A percentile compares a stretch with the other conserved stretches of the same genome.
Conservation (phyloP, 2,329 filamentous ascomycete genomes). For the Xylariaceae sp. region DNA sequence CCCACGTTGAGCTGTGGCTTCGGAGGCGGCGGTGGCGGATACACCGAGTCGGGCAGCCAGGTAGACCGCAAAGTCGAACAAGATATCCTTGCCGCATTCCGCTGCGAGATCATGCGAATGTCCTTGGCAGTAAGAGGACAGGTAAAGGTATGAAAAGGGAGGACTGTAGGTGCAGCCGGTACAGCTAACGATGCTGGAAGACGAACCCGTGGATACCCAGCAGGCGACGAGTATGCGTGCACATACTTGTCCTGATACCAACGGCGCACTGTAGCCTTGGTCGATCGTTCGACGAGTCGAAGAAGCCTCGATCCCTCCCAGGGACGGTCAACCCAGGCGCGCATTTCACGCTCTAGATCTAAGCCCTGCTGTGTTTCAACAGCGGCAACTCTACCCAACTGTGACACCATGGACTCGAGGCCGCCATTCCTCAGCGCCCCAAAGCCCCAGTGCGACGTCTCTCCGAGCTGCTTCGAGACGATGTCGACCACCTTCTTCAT, state of each 20-base stretch:
- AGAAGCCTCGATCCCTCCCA: slow-evolving; percentile 88
- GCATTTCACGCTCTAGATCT: slow-evolving; percentile 34
- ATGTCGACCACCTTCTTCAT: slow-evolving; percentile 87
- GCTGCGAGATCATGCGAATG: slow-evolving; percentile 87
- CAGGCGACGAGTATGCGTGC: slow-evolving; percentile 45
- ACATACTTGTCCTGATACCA: slow-evolving; percentile 84
- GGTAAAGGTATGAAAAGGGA: slow-evolving; percentile 97
- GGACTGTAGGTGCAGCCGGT: slow-evolving; percentile 83
- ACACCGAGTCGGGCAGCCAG: slow-evolving; percentile 78
- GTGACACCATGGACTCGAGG: slow-evolving; percentile 42
- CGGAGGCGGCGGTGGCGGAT: slow-evolving; percentile 77
- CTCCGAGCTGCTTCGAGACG: slow-evolving; percentile 76
- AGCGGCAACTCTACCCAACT: slow-evolving; percentile 35
- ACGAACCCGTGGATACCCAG: slow-evolving; percentile 63
- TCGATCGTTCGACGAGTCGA: slow-evolving; percentile 75
- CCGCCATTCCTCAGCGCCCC: slow-evolving; percentile 55
- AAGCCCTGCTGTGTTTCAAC: slow-evolving; percentile 25
- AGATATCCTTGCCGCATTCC: slow-evolving; percentile 89
- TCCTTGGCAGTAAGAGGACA: slow-evolving; percentile 87
- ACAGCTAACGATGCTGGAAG: slow-evolving; percentile 67
- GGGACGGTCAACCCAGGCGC: slow-evolving; percentile 60
- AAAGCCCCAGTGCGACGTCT: slow-evolving; percentile 79
- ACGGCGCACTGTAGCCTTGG: slow-evolving; percentile 67
- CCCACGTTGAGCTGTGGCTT: slow-evolving; percentile 80
- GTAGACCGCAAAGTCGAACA: slow-evolving; percentile 78